A percentile compares a stretch with the other conserved stretches of the same genome.
Conservation (phyloP, 495 filamentous ascomycete species). For the Aspergillus olivimuriae region DNA sequence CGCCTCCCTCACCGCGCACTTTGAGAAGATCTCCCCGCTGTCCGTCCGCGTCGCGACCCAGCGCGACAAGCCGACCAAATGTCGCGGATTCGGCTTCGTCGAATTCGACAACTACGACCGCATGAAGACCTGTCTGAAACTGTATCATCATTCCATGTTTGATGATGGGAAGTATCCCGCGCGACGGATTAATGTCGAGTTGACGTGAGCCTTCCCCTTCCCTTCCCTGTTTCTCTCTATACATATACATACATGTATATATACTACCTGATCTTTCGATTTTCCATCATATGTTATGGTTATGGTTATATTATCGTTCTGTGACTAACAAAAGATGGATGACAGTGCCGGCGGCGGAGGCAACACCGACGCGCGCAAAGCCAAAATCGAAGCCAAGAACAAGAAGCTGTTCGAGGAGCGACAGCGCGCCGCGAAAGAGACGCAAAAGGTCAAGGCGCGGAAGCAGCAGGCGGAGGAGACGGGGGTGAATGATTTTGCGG, state of each 20-base stretch:
- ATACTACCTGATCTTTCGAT: too few relatives aligned
- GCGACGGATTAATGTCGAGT: conserved; percentile 83
- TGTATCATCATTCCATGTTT: conserved; percentile 83
- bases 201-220: conserved; percentile 55
- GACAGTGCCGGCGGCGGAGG: conserved; percentile 71
- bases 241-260: background rate
- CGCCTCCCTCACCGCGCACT: conserved; percentile 63
- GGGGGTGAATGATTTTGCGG: conserved; percentile 30
- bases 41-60: conserved; percentile 71
- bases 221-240: background rate
- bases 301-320: too few relatives aligned
- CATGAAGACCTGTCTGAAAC: conserved; percentile 88
- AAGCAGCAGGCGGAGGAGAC: conserved; percentile 23
- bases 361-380: conserved; percentile 61
- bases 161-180: conserved; percentile 56
- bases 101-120: conserved; percentile 85
- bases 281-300: too few relatives aligned
- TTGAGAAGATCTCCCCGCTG: conserved; percentile 64
- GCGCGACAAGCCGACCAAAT: conserved; percentile 59
- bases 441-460: conserved; percentile 43
- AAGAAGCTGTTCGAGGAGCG: conserved; percentile 79
- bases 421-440: conserved; percentile 46
- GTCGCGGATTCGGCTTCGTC: conserved; percentile 85
- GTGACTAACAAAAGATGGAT: conserved; percentile 10
- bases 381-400: conserved; percentile 83